Conservation (phyloP, 2,329 filamentous ascomycete species). For the Colletotrichum karsti region DNA sequence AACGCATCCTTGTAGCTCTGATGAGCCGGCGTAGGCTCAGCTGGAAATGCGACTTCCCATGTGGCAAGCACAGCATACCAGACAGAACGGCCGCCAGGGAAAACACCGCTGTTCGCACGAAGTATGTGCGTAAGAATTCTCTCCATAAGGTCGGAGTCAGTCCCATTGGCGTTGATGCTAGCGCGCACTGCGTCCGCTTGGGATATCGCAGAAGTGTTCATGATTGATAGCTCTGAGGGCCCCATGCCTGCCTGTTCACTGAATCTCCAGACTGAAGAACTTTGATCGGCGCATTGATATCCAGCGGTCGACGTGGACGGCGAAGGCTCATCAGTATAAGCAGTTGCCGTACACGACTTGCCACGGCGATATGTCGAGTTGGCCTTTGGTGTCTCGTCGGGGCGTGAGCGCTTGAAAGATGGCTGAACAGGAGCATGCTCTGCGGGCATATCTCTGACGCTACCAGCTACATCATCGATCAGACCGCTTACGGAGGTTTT, state of each 20-base stretch:
- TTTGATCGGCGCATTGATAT: neutral
- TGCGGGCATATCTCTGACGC: conserved; percentile 19
- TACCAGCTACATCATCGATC: conserved; percentile 7
- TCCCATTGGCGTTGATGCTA: neutral
- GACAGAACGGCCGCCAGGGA: conserved; percentile 59
- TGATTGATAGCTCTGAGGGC: no score
- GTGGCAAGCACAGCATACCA: conserved; percentile 56
- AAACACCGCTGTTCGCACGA: conserved; percentile 51
- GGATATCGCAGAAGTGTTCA: neutral
- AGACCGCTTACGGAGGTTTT: neutral
- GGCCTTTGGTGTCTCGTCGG: neutral
- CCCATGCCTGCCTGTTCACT: neutral
- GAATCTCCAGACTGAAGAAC: neutral
- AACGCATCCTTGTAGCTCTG: conserved; percentile 48
- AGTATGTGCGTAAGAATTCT: conserved; percentile 46
- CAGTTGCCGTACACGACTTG: neutral
- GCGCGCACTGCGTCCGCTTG: neutral
- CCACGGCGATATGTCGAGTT: neutral
- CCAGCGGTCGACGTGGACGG: neutral
- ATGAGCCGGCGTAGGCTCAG: conserved; percentile 49
- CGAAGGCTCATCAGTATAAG: neutral
- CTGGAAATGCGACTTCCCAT: conserved; percentile 52
- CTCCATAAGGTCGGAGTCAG: conserved; percentile 4
- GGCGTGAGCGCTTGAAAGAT: neutral
- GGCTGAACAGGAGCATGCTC: conserved; percentile 8